Percentiles rank a stretch among this genome's conserved stretches.
Conservation (phyloP, 75 land plant species). For the Ceratopteris richardii region DNA sequence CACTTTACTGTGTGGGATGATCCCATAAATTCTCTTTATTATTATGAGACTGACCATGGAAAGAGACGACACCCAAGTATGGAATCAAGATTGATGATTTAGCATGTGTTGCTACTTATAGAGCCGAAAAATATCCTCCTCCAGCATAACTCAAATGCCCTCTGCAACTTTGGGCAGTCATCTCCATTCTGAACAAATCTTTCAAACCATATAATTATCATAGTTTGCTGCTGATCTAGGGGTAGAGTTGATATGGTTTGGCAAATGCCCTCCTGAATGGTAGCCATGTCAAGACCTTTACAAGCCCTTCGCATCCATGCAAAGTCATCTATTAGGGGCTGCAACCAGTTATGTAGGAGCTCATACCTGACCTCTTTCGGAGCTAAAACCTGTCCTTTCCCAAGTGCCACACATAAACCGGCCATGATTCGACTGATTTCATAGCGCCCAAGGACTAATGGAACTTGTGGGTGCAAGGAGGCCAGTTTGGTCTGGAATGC, state of each 20-base stretch:
- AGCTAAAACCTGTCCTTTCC: slow-evolving; percentile 47
- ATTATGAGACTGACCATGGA: no score
- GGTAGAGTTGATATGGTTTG: slow-evolving; percentile 58
- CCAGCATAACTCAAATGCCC: slow-evolving; percentile 68
- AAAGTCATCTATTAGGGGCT: slow-evolving; percentile 53
- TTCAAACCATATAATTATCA: slow-evolving; percentile 53
- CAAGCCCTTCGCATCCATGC: slow-evolving; percentile 55
- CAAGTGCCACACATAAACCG: slow-evolving; percentile 46
- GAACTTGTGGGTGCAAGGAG: slow-evolving; percentile 38
- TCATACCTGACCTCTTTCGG: slow-evolving; percentile 34
- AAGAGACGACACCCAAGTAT: no score
- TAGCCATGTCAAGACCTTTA: slow-evolving; percentile 38
- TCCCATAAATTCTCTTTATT: no score
- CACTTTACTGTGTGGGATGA: no score
- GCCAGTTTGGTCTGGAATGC: slow-evolving; percentile 55
- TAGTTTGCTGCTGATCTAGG: slow-evolving; percentile 40
- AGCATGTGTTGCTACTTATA: no score
- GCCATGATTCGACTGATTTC: slow-evolving; percentile 63
- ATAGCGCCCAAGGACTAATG: slow-evolving; percentile 31
- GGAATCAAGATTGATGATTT: no score
- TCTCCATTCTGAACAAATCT: slow-evolving; percentile 45
- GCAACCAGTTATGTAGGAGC: slow-evolving; percentile 51
- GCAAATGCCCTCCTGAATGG: slow-evolving; percentile 50
- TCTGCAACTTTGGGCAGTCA: slow-evolving; percentile 59
- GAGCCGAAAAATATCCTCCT: slow-evolving; percentile 48